Evolutionary conservation across 805 yeast genomes (phyloP).

Genomic region (Candida incommunis): DNA sequence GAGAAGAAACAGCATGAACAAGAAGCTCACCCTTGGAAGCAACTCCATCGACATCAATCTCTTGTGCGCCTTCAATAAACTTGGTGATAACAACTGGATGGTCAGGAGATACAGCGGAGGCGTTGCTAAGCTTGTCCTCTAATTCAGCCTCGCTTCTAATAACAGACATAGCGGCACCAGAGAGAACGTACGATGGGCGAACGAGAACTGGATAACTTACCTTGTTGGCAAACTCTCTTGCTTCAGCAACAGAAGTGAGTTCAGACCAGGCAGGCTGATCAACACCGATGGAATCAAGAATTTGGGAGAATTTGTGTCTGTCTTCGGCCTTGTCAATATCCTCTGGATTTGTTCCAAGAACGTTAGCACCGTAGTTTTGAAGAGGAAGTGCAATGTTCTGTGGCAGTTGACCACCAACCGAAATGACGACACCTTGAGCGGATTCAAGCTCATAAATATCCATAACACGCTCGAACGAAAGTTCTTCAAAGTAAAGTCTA

Average conservation of each 20-base stretch:
- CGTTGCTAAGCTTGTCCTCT: conserved; percentile 77
- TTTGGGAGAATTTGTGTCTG: conserved; percentile 93
- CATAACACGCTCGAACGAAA: conserved; percentile 83
- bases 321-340: conserved; percentile 98
- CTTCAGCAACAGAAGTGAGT: conserved; percentile 82
- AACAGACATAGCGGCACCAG: conserved; percentile 99
- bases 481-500: conserved; percentile 88
- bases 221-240: conserved; percentile 79
- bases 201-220: conserved; percentile 92
- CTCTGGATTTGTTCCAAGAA: conserved; percentile 93
- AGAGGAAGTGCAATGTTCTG: conserved; percentile 89
- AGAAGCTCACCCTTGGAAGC: conserved; percentile 88
- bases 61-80: conserved; percentile 93
- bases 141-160: conserved; percentile 83
- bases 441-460: conserved; percentile 90
- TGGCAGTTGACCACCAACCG: conserved; percentile 99
- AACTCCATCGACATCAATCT: conserved; percentile 97
- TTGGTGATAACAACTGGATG: conserved; percentile 96
- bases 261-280: conserved; percentile 99
- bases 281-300: conserved; percentile 91
- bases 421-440: conserved; percentile 81
- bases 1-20: conserved; percentile 97
- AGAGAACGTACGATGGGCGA: conserved; percentile 91
- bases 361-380: conserved; percentile 88
- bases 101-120: conserved; percentile 94